phyloP scores from a whole-genome alignment of 169 alveolate species.

The Plasmodium fragile region DNA sequence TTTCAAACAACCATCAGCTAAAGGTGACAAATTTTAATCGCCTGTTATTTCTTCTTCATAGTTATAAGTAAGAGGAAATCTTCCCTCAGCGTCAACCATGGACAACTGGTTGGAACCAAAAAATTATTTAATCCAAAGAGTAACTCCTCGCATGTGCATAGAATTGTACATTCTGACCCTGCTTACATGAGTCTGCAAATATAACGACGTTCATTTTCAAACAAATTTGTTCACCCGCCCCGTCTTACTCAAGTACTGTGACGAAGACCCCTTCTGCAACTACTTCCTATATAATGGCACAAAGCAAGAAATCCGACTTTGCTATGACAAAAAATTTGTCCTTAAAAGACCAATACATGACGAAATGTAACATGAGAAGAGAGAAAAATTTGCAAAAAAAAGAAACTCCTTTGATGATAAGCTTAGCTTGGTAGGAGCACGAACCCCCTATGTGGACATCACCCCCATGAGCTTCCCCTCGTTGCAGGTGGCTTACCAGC shows the following conservation, averaged over 20 bases:
- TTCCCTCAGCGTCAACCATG: constrained; percentile 21
- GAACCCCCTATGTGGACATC: not conserved
- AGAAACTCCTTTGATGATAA: not conserved
- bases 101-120: constrained; percentile 21
- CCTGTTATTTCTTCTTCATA: constrained; percentile 3
- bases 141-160: not conserved
- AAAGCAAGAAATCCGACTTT: constrained; percentile 68
- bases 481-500: constrained; percentile 37
- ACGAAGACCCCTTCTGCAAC: constrained; percentile 69
- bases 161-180: not conserved
- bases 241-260: constrained; percentile 16
- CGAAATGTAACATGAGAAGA: constrained; percentile 17
- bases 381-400: not conserved
- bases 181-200: not conserved
- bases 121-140: not conserved
- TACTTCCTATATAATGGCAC: constrained; percentile 24
- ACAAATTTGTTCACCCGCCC: not conserved
- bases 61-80: constrained; percentile 25
- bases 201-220: not conserved
- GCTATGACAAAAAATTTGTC: constrained; percentile 62
- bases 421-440: not conserved
- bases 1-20: not conserved
- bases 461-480: not conserved
- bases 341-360: constrained; percentile 27
- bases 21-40: not conserved